A percentile compares a stretch with the other conserved stretches of the same genome.
phyloP scores from a whole-genome alignment of 495 filamentous ascomycete species.

The Amphirosellinia nigrospora region DNA sequence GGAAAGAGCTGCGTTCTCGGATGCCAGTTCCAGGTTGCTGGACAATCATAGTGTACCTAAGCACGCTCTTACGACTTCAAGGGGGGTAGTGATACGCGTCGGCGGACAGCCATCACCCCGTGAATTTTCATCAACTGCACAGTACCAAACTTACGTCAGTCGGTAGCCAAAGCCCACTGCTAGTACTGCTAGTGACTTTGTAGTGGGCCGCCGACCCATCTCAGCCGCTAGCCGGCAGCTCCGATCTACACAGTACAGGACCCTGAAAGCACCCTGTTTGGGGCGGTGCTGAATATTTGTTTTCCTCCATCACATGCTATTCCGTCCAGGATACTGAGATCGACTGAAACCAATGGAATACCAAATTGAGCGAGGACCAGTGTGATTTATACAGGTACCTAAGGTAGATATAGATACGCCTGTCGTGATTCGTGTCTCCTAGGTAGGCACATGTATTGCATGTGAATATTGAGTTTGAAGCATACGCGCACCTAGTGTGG shows the following conservation, averaged over 20 bases:
- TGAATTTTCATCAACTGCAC: not conserved
- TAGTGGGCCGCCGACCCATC: not conserved
- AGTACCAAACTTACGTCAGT: slow-evolving; percentile 19
- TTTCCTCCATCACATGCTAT: not conserved
- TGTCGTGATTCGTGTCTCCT: not conserved
- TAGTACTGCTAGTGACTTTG: not conserved
- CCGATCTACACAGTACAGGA: not conserved
- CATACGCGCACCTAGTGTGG: not conserved
- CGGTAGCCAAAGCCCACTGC: not conserved
- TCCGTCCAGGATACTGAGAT: not conserved
- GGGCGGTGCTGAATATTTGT: too few relatives aligned
- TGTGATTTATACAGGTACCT: not conserved
- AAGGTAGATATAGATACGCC: not conserved
- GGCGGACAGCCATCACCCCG: not conserved
- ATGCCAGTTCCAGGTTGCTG: not conserved
- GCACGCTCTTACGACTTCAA: slow-evolving; percentile 3
- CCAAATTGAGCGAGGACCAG: not conserved
- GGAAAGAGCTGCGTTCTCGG: not conserved
- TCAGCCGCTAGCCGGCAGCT: not conserved
- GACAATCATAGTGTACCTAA: not conserved
- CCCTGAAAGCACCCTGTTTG: too few relatives aligned
- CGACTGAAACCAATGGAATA: not conserved
- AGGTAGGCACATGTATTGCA: too few relatives aligned
- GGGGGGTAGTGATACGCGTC: slow-evolving; percentile 12
- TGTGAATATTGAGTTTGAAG: not conserved